Conservation (phyloP, 2,329 filamentous ascomycete species). For the Cladosporium colombiae region DNA sequence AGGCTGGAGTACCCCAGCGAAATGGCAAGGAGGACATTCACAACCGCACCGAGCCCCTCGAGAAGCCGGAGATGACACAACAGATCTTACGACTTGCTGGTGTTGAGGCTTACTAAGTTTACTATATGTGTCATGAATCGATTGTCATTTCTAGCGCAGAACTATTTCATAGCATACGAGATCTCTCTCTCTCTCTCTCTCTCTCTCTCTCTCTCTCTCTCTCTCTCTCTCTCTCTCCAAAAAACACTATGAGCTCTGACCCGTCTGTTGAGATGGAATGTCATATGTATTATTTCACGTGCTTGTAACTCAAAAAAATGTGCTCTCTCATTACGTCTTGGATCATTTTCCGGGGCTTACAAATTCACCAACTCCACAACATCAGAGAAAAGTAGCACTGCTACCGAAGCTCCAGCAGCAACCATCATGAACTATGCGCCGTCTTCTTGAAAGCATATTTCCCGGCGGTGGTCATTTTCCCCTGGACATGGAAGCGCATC, state of each 20-base stretch:
- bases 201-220: too few species aligned
- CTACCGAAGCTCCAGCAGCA: not conserved
- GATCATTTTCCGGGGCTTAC: not conserved
- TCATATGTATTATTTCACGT: too few species aligned
- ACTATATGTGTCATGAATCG: slow-evolving; percentile 36
- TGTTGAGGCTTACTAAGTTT: slow-evolving; percentile 40
- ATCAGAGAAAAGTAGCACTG: not conserved
- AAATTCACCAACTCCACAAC: not conserved
- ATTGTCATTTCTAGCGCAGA: not conserved
- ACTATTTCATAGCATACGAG: not conserved
- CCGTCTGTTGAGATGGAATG: too few species aligned
- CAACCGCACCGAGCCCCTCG: slow-evolving; percentile 42
- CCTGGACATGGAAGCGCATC: slow-evolving; percentile 25
- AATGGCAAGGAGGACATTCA: slow-evolving; percentile 41
- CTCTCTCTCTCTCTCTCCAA: too few species aligned
- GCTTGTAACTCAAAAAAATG: too few species aligned
- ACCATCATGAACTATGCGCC: not conserved
- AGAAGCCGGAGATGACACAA: slow-evolving; percentile 42
- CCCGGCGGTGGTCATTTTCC: slow-evolving; percentile 20
- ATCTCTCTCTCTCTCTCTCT: not conserved
- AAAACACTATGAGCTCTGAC: not conserved
- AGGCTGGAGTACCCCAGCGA: slow-evolving; percentile 40
- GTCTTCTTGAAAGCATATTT: slow-evolving; percentile 23
- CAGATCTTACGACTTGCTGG: slow-evolving; percentile 40
- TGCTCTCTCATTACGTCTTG: too few species aligned